These are phyloP conservation scores for Rhazya stricta DNA, from an alignment of 257 asterid species.

Conservation along the genomic window DNA sequence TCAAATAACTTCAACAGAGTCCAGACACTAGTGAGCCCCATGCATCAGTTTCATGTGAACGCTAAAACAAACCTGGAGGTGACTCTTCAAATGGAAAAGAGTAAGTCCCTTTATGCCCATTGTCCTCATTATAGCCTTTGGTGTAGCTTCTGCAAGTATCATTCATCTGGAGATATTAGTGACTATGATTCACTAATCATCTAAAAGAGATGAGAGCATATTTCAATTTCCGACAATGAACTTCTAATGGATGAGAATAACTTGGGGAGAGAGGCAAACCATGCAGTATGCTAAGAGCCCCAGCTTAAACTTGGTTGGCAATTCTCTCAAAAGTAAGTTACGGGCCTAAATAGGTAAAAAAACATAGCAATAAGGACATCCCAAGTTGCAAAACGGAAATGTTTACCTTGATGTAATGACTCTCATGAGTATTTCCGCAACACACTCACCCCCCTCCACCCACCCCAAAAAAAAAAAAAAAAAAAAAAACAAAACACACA, in stretches of 20 bases:
- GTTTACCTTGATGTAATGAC: not conserved
- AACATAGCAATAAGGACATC: not conserved
- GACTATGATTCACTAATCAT: not conserved
- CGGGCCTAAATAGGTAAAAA: not conserved
- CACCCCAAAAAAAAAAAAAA: not conserved
- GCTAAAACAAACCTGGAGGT: conserved; percentile 45
- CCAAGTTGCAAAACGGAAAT: not conserved
- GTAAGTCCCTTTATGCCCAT: conserved; percentile 94
- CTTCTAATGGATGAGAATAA: not conserved
- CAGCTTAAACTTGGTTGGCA: not conserved
- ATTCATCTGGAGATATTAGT: conserved; percentile 9
- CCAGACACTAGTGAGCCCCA: conserved; percentile 7
- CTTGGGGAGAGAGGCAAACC: not conserved
- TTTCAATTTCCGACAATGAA: not conserved
- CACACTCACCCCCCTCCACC: no score
- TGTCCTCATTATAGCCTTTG: conserved; percentile 78
- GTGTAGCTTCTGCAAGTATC: conserved; percentile 75
- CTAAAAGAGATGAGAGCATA: not conserved
- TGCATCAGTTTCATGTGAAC: not conserved
- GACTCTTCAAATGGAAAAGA: conserved; percentile 79
- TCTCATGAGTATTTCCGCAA: no score
- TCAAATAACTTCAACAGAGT: conserved; percentile 15
- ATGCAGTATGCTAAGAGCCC: not conserved
- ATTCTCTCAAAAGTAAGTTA: not conserved
- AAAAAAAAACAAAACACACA: no score